These are phyloP conservation scores for Plasmodium inui DNA, from an alignment of 169 alveolate genomes.

Conservation along the genomic window DNA sequence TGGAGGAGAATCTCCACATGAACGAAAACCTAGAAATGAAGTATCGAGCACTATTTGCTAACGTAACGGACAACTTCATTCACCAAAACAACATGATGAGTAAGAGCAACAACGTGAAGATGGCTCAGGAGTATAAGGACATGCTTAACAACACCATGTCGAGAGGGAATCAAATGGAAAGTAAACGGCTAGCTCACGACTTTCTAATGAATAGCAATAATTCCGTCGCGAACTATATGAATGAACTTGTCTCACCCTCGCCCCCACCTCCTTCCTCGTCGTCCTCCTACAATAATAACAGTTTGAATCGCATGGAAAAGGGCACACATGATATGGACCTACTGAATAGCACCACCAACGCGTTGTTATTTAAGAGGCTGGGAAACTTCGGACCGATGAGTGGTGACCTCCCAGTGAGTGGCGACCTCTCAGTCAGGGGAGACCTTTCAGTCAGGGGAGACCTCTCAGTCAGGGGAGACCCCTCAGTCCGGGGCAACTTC, in stretches of 20 bases:
- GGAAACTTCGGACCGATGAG: not conserved
- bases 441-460: not conserved
- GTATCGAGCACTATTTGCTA: not conserved
- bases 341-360: not conserved
- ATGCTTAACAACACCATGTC: not conserved
- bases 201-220: not conserved
- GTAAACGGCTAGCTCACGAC: slow-evolving; percentile 7
- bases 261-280: not conserved
- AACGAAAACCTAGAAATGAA: not conserved
- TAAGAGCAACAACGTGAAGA: slow-evolving; percentile 1
- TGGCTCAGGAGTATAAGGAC: slow-evolving; percentile 7
- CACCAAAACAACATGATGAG: not conserved
- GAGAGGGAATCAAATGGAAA: not conserved
- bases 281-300: not conserved
- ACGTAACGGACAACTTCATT: not conserved
- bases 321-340: not conserved
- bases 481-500: not conserved
- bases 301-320: slow-evolving; percentile 25
- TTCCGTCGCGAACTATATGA: not conserved
- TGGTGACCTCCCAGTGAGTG: not conserved
- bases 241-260: not conserved
- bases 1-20: not conserved
- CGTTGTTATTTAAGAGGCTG: not conserved
- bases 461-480: not conserved
- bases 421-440: not conserved